phyloP scores from a whole-genome alignment of 345 rosid species.

The Melastoma malabathricum region DNA sequence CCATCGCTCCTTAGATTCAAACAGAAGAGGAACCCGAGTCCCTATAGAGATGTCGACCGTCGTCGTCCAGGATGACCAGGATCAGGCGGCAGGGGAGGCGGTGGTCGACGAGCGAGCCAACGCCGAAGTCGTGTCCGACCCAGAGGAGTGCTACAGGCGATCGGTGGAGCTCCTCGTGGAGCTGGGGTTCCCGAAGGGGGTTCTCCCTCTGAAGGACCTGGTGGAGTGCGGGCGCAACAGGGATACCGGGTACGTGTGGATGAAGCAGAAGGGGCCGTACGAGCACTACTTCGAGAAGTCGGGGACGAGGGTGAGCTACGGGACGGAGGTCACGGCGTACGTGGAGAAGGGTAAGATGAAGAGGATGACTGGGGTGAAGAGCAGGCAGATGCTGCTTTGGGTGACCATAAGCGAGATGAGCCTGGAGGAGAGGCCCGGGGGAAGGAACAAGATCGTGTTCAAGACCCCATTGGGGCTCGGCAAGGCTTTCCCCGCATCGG shows the following conservation, averaged over 20 bases:
- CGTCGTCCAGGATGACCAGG: neutral
- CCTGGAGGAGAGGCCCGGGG: slow-evolving; percentile 32
- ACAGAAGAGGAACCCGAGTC: slow-evolving; percentile 1
- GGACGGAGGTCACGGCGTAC: slow-evolving; percentile 62
- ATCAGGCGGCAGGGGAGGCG: neutral
- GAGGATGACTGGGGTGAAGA: slow-evolving; percentile 85
- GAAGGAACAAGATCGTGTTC: slow-evolving; percentile 37
- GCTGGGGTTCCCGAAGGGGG: slow-evolving; percentile 84
- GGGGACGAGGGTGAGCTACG: slow-evolving; percentile 52
- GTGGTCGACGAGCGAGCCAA: slow-evolving; percentile 40
- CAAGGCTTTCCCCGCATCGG: slow-evolving; percentile 52
- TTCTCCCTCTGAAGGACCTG: slow-evolving; percentile 67
- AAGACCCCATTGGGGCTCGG: slow-evolving; percentile 91
- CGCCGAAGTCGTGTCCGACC: slow-evolving; percentile 62
- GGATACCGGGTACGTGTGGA: slow-evolving; percentile 86
- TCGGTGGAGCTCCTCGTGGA: slow-evolving; percentile 67
- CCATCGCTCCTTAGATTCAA: neutral
- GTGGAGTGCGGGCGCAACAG: slow-evolving; percentile 76
- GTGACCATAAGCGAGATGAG: slow-evolving; percentile 79
- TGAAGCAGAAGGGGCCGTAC: slow-evolving; percentile 60
- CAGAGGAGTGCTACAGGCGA: slow-evolving; percentile 48
- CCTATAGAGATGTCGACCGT: slow-evolving; percentile 1
- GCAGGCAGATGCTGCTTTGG: slow-evolving; percentile 79
- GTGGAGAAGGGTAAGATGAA: slow-evolving; percentile 74
- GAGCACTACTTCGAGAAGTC: slow-evolving; percentile 65